A percentile compares a stretch with the other conserved stretches of the same genome.
These are phyloP conservation scores for Diatrype stigma DNA, from an alignment of 2,329 filamentous ascomycete species.

Conservation along the genomic window DNA sequence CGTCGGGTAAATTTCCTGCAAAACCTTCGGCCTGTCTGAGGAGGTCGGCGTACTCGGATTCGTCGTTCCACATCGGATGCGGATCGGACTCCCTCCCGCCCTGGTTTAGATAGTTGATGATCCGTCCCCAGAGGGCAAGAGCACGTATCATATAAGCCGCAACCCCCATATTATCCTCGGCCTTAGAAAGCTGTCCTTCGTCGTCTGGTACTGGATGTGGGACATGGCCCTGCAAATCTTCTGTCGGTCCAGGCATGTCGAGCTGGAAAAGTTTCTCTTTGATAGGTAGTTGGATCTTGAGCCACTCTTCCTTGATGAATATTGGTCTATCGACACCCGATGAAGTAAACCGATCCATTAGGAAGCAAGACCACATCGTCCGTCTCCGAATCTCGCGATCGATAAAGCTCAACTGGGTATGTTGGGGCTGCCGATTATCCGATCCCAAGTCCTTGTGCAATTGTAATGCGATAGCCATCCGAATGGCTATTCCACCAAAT, in stretches of 20 bases:
- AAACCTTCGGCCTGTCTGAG: slow-evolving; percentile 69
- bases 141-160: slow-evolving; percentile 84
- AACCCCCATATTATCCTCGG: slow-evolving; percentile 86
- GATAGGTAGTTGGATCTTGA: slow-evolving; percentile 86
- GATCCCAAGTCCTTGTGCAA: slow-evolving; percentile 87
- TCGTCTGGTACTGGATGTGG: slow-evolving; percentile 59
- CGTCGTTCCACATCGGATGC: slow-evolving; percentile 73
- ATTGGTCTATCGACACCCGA: slow-evolving; percentile 89
- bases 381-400: slow-evolving; percentile 89
- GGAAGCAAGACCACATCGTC: slow-evolving; percentile 97
- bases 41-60: slow-evolving; percentile 72
- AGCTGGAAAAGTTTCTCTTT: slow-evolving; percentile 87
- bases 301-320: slow-evolving; percentile 83
- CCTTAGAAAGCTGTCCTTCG: slow-evolving; percentile 60
- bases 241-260: slow-evolving; percentile 84
- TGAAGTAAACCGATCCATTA: slow-evolving; percentile 97
- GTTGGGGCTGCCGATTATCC: slow-evolving; percentile 61
- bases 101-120: slow-evolving; percentile 86
- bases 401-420: slow-evolving; percentile 73
- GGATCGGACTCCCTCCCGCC: slow-evolving; percentile 78
- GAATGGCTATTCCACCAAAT: slow-evolving; percentile 86
- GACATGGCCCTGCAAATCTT: slow-evolving; percentile 71
- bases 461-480: slow-evolving; percentile 95
- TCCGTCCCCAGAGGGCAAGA: slow-evolving; percentile 83
- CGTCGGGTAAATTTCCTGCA: slow-evolving; percentile 62